Evolutionary conservation across 2,329 filamentous ascomycete genomes (phyloP), one percentile per base, ranked within the genome.

Genomic region (Epichloe baconii): DNA sequence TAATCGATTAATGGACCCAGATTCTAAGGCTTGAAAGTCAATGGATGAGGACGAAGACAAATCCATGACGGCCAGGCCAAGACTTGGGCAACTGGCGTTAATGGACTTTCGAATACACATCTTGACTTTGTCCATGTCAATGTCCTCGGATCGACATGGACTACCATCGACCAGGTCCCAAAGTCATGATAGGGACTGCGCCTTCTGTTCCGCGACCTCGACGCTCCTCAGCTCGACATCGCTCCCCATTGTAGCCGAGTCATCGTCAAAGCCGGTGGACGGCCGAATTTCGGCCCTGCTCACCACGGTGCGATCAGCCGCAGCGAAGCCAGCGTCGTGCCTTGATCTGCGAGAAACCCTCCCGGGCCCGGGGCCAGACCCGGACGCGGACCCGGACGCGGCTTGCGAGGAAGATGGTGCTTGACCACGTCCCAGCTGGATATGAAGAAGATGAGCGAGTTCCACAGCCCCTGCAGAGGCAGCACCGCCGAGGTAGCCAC

Each of bases 381-480:
- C 12, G 34, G 5, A 11, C 11, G 17, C 41, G 40, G 43, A 19
- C 38, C 15, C 41, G 41, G 45, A 23, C 38, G 37, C 15, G 26
- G 4, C 44, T 23, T 46, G 17, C 47, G 54, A 12, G 47, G 55
- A 6, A 50, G 15, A 51, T 57, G 54, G 17, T 53, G 51, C 37
- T 44, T 58, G 15, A 68, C 55, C 1, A 56, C 55, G 1, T 34
- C 48, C 68, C 71, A 75, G 56, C 74, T 86, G 1, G 85, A 86
- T 5, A 77, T 76, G 53, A 85, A 78, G 66, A 89, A 91, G 51
- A 93, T 87, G 49, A 87, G 69, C 34, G 81, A 78, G 61, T 91
- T 91, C 85, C 86, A 90, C 35, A 88, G 77, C 0, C 87, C 87
- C 64, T 91, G 87, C 1, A 88, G 71, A 0, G 87, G 86, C 4